Evolutionary conservation across 1,284 basidiomycete species (phyloP).

Genomic region (Cryptococcus jaspeensis): DNA sequence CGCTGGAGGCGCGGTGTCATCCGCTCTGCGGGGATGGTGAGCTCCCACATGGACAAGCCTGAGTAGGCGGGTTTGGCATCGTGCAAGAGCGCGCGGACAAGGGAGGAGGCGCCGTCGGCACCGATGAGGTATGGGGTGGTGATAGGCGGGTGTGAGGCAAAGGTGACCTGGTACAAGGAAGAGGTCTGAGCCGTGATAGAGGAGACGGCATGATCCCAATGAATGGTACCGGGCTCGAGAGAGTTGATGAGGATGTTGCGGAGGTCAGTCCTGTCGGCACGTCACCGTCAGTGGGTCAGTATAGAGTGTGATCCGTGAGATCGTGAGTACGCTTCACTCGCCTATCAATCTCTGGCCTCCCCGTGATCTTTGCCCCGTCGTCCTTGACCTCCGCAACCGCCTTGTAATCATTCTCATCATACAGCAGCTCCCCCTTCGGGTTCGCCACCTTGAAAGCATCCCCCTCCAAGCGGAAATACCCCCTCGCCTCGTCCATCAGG

Average conservation of each 20-base stretch:
- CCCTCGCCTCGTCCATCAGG: constrained; percentile 32
- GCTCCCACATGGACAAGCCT: too few relatives aligned
- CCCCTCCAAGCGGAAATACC: constrained; percentile 12
- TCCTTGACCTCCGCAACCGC: not conserved
- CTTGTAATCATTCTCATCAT: constrained; percentile 15
- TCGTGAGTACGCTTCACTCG: constrained; percentile 4
- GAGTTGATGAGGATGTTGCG: constrained; percentile 36
- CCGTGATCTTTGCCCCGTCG: not conserved
- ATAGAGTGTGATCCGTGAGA: not conserved
- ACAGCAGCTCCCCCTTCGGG: constrained; percentile 15
- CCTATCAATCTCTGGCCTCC: constrained; percentile 37
- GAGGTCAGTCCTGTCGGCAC: constrained; percentile 32
- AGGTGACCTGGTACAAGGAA: constrained; percentile 8
- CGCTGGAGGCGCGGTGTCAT: too few relatives aligned
- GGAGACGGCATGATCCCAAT: constrained; percentile 34
- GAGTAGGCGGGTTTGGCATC: too few relatives aligned
- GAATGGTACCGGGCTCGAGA: constrained; percentile 28
- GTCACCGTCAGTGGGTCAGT: too few relatives aligned
- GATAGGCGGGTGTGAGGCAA: too few relatives aligned
- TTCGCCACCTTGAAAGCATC: constrained; percentile 21
- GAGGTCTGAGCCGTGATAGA: constrained; percentile 8
- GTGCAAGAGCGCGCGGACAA: too few relatives aligned
- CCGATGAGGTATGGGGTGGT: too few relatives aligned
- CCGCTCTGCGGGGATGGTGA: too few relatives aligned
- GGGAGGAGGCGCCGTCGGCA: too few relatives aligned